Conservation (phyloP, 2,329 filamentous ascomycete genomes). For the Cladosporium sp. region DNA sequence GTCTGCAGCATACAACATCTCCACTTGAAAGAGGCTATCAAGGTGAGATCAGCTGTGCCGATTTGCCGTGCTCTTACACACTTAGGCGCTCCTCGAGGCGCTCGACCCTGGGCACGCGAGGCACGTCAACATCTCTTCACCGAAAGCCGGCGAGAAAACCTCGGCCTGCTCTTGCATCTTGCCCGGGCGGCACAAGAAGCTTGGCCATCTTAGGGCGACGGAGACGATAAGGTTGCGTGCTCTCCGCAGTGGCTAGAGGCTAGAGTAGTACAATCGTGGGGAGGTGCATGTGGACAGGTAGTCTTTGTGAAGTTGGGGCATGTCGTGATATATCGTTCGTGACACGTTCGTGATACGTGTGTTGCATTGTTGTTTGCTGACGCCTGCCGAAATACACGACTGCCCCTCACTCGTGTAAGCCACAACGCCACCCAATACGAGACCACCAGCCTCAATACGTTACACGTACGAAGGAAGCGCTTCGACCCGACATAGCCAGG, state of each 20-base stretch:
- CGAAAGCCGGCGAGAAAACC: constrained; percentile 15
- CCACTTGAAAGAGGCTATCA: constrained; percentile 4
- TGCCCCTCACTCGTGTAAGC: not conserved
- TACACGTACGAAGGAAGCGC: not conserved
- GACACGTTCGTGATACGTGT: not conserved
- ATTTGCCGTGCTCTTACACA: constrained; percentile 8
- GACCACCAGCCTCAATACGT: not conserved
- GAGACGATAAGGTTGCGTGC: not conserved
- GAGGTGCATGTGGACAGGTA: not conserved
- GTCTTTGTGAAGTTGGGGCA: not conserved
- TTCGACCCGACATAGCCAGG: not conserved
- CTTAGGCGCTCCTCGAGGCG: not conserved
- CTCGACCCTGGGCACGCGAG: not conserved
- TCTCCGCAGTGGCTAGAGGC: not conserved
- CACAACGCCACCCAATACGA: not conserved
- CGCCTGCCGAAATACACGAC: not conserved
- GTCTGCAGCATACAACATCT: constrained; percentile 4
- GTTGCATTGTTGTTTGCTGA: not conserved
- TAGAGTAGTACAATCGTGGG: not conserved
- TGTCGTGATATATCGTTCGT: not conserved
- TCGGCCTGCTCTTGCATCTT: constrained; percentile 1
- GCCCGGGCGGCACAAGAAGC: constrained; percentile 4
- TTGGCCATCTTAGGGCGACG: constrained; percentile 3
- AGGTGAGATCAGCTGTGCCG: constrained; percentile 12
- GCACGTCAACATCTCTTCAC: constrained; percentile 12